Base-by-base conservation (phyloP, 768 basidiomycete genomes). In the Tulasnella sp. region DNA sequence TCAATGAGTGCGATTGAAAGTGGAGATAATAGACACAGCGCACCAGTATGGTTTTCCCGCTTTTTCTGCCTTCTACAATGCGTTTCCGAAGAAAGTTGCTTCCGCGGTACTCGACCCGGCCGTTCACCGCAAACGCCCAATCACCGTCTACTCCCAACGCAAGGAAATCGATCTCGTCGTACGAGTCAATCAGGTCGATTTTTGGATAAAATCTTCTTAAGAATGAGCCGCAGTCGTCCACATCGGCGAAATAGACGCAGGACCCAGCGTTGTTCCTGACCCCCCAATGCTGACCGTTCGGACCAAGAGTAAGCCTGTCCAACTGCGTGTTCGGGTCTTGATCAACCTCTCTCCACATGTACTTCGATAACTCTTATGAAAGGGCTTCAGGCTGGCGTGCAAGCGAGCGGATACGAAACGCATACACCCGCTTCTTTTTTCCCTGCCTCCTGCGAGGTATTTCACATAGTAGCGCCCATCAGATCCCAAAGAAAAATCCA, bases 401-500 rank as follows among this genome's bases (percentile, higher is more conserved):
- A 22, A 40, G n/a, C 24, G 60, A 41, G 6, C 28, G 40, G 37
- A 41, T 7, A 28, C 14, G 18, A 28, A 44, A 20, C 20, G 4
- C 34, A 42, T n/a, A 40, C 28, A 41, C 77, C 64, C 50, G 72
- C 77, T 78, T 72, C 77, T 6, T 9, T 44, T 60, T 64, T 60
- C 58, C 24, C 22, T 28, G 31, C 77, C 77, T 31, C 6, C n/a
- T 72, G 50, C 34, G 42, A 34, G 20, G 34, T 64, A 78, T 46
- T 78, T 78, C 20, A 78, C 60, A 46, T 78, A 78, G 58, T 72
- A 78, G 8, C 77, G 28, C 24, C 77, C 77, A 4, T 40, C 54
- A 5, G 41, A 60, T 37, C 77, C 77, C 18, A 78, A 37, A 40
- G 77, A 78, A 42, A 78, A 78, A 37, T 78, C 77, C 24, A 78